Percentiles rank a stretch among this genome's conserved stretches.
Conservation (phyloP, 345 rosid genomes). For the Geranium brycei region DNA sequence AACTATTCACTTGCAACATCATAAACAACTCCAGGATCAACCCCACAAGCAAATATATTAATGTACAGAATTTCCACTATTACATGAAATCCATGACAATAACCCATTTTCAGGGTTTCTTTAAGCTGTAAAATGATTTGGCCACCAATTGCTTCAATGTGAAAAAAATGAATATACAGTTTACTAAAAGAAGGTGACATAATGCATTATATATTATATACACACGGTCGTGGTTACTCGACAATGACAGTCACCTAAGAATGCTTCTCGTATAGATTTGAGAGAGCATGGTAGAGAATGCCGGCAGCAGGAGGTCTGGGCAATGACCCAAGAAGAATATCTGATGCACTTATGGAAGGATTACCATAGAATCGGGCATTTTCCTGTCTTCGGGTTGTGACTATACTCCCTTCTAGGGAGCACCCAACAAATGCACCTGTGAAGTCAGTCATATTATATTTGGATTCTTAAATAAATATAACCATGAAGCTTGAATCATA, state of each 20-base stretch:
- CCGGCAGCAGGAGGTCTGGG: slow-evolving; percentile 17
- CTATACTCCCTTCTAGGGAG: slow-evolving; percentile 14
- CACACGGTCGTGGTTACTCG: slow-evolving; percentile 4
- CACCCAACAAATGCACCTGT: slow-evolving; percentile 22
- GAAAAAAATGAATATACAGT: no score
- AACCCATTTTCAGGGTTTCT: background rate
- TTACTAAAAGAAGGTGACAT: background rate
- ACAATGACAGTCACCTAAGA: background rate
- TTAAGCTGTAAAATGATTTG: slow-evolving; percentile 1
- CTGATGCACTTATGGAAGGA: slow-evolving; percentile 10
- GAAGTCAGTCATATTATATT: background rate
- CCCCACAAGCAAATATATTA: no score
- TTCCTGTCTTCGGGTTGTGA: slow-evolving; percentile 7
- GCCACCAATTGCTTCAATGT: background rate
- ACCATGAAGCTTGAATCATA: no score
- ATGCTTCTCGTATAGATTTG: slow-evolving; percentile 13
- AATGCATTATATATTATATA: slow-evolving; percentile 8
- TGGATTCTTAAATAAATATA: no score
- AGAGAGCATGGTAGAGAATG: slow-evolving; percentile 13
- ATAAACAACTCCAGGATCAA: no score
- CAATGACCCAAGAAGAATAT: slow-evolving; percentile 17
- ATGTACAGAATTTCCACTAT: background rate
- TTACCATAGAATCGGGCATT: slow-evolving; percentile 15
- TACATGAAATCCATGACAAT: background rate
- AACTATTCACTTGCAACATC: background rate